Percentiles rank a stretch among this genome's conserved stretches.
Conservation (phyloP, 202 grass and related monocot genomes). For the Miscanthus sacchariflorus region DNA sequence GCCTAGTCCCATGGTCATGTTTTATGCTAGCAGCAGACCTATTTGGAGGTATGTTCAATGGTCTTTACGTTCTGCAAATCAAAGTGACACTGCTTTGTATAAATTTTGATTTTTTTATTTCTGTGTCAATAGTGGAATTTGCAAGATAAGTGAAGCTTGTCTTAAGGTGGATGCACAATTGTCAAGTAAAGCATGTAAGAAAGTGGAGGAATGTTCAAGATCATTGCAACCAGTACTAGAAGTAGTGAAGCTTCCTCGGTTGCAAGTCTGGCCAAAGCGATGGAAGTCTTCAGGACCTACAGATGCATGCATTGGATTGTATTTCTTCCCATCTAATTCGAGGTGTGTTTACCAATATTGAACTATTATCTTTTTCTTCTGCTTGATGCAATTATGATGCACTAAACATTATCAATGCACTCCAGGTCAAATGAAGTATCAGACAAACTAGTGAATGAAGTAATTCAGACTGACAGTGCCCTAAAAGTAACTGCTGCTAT, state of each 20-base stretch:
- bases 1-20: neutral
- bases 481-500: constrained; percentile 58
- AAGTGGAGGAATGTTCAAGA: constrained; percentile 49
- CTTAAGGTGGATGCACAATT: constrained; percentile 53
- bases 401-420: constrained; percentile 16
- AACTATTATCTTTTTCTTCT: constrained; percentile 10
- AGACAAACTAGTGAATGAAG: constrained; percentile 48
- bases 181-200: constrained; percentile 65
- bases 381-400: constrained; percentile 8
- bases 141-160: constrained; percentile 47
- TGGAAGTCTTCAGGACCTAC: constrained; percentile 59
- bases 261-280: constrained; percentile 61
- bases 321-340: constrained; percentile 65
- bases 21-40: neutral
- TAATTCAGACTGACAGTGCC: constrained; percentile 51
- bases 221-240: constrained; percentile 53
- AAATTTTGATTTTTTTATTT: constrained; percentile 31
- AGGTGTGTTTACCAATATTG: constrained; percentile 42
- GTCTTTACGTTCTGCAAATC: neutral
- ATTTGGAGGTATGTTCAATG: constrained; percentile 57
- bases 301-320: constrained; percentile 69
- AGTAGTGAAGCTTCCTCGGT: constrained; percentile 57
- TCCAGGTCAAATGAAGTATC: constrained; percentile 50
- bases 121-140: constrained; percentile 58
- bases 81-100: constrained; percentile 21